Percentiles rank a stretch among this genome's conserved stretches.
These are phyloP conservation scores for Lentinula aciculospora DNA, from an alignment of 768 basidiomycete genomes.

Conservation along the genomic window DNA sequence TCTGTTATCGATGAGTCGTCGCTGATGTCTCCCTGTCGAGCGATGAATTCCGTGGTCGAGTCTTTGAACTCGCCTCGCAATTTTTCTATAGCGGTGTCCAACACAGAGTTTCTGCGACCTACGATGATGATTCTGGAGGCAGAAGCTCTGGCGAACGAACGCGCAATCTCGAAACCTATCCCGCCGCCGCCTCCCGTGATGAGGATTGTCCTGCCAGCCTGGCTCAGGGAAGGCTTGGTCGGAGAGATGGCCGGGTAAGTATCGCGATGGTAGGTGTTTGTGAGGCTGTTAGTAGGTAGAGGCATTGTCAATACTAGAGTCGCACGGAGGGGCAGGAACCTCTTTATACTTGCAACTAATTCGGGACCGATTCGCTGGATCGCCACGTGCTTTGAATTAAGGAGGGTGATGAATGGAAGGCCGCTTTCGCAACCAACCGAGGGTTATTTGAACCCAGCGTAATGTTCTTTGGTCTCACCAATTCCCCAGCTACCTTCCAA, in stretches of 20 bases:
- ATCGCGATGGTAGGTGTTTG: not conserved
- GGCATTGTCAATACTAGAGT: not conserved
- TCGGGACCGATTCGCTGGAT: no score
- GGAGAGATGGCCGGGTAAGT: slow-evolving; percentile 1
- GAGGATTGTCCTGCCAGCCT: not conserved
- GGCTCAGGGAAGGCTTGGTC: not conserved
- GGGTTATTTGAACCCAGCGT: no score
- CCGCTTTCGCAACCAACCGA: no score
- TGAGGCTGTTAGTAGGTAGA: not conserved
- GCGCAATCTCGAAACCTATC: not conserved
- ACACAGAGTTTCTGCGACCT: not conserved
- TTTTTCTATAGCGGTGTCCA: not conserved
- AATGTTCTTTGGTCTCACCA: no score
- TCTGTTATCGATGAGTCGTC: not conserved
- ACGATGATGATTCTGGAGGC: not conserved
- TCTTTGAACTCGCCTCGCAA: not conserved
- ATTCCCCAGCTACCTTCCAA: no score
- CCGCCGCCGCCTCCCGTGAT: not conserved
- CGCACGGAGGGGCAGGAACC: no score
- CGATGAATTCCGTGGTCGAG: not conserved
- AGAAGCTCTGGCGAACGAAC: not conserved
- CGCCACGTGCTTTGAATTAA: no score
- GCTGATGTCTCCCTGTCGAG: slow-evolving; percentile 1
- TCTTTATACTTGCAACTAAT: no score
- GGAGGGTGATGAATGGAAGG: no score